Percentiles rank a stretch among this genome's conserved stretches.
Evolutionary conservation across 257 asterid species (phyloP).

Genomic region (Pogostemon cablin): DNA sequence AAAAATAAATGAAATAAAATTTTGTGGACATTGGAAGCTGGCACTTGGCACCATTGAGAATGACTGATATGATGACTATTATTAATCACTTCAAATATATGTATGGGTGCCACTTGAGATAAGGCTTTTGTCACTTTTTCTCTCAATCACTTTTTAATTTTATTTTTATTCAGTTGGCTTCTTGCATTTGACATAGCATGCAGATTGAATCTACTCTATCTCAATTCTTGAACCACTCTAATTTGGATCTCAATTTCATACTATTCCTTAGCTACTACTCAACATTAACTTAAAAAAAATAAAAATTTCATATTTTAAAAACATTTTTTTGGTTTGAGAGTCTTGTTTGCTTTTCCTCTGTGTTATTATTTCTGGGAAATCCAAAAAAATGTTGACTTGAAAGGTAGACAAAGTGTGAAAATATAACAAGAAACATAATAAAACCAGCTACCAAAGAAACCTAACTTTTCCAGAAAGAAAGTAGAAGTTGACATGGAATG

Average conservation of each 20-base stretch:
- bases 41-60: slow-evolving; percentile 42
- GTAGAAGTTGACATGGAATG: not conserved
- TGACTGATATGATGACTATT: slow-evolving; percentile 24
- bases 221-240: slow-evolving; percentile 20
- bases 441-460: not conserved
- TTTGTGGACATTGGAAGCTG: slow-evolving; percentile 28
- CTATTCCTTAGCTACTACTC: slow-evolving; percentile 42
- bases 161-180: slow-evolving; percentile 33
- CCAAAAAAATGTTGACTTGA: not conserved
- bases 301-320: not conserved
- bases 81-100: slow-evolving; percentile 7
- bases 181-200: slow-evolving; percentile 43
- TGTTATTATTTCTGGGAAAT: not conserved
- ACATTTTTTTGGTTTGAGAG: no score
- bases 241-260: slow-evolving; percentile 25
- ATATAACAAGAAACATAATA: not conserved
- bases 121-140: slow-evolving; percentile 32
- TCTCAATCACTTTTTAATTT: not conserved
- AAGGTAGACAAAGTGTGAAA: not conserved
- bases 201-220: slow-evolving; percentile 29
- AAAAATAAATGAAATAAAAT: not conserved
- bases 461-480: not conserved
- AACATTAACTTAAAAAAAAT: not conserved
- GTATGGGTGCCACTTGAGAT: slow-evolving; percentile 30
- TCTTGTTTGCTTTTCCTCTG: not conserved